These are phyloP conservation scores for Quercus bicolor DNA, from an alignment of 306 rosid genomes.

Conservation along the genomic window DNA sequence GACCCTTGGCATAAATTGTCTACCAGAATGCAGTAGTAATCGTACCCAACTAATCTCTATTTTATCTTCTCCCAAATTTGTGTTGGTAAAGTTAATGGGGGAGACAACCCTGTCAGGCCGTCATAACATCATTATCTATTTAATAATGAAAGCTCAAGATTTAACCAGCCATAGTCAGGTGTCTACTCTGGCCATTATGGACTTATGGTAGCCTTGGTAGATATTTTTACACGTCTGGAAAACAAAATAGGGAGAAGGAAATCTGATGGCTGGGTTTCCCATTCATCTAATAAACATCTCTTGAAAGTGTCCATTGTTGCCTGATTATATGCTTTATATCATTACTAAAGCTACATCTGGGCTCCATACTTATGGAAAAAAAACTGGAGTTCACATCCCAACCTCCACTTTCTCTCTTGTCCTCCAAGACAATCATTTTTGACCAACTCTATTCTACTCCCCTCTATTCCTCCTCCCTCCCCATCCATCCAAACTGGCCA, in stretches of 20 bases:
- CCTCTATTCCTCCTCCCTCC: too few relatives aligned
- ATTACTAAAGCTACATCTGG: conserved; percentile 57
- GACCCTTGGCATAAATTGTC: not conserved
- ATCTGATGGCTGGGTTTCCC: conserved; percentile 32
- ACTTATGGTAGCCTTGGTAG: conserved; percentile 1
- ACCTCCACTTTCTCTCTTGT: not conserved
- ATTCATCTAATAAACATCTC: conserved; percentile 26
- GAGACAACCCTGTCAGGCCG: not conserved
- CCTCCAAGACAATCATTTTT: not conserved
- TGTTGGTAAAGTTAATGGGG: not conserved
- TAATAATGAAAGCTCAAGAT: not conserved
- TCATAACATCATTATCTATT: not conserved
- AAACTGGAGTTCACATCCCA: not conserved
- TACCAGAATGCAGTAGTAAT: not conserved
- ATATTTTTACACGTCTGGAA: conserved; percentile 38
- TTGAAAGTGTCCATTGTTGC: conserved; percentile 47
- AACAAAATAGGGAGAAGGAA: conserved; percentile 24
- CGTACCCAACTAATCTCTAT: not conserved
- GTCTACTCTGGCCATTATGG: not conserved
- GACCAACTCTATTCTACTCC: too few relatives aligned
- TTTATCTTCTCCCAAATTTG: not conserved
- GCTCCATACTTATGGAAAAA: conserved; percentile 10
- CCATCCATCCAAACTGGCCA: too few relatives aligned
- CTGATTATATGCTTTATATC: conserved; percentile 27
- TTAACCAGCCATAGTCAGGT: conserved; percentile 35